Base-by-base conservation (phyloP, 2,329 filamentous ascomycete genomes). In the Neocucurbitaria cava region DNA sequence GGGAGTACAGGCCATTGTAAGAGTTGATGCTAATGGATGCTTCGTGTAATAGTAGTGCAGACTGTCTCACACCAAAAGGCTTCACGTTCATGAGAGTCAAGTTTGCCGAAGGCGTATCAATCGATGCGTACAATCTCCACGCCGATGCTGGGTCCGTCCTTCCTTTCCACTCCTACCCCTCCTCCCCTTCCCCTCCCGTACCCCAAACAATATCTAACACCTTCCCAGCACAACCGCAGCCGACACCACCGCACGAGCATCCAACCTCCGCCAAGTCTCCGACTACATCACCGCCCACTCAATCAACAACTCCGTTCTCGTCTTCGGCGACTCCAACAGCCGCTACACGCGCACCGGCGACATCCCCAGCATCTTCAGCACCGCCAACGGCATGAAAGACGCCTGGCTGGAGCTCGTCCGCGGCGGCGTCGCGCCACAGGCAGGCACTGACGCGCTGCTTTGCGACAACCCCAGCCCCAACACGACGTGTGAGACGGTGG, bases 1-100 rank as follows among this genome's bases (percentile, higher is more conserved):
- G 9, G 26, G n/a, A n/a, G 24, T 38, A 28, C 30, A n/a, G 24
- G 20, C 8, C 17, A 18, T 20, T 36, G 21, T 10, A 7, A 44
- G 9, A 26, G 9, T 9, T 26, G 15, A 15, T 30, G 26, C 31
- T 51, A 26, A 51, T 23, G 33, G 10, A 20, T 20, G 9, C 26
- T 24, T 38, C 24, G 23, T 20, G 10, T 18, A 39, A 52, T 31
- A 84, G 82, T 0, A 80, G 79, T 0, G 64, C 71, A 1, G 87
- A 90, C 70, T 89, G 87, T 68, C 75, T 89, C 58, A 89, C 87
- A 0, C 87, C 86, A 20, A 90, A 90, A 72, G 87, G 87, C 13
- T 89, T 89, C 71, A 89, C 86, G 0, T 85, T 86, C 43, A 88
- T 89, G 86, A 82, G 86, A 11, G 72, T 83, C 36, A 73, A 78